Evolutionary conservation across 2,329 filamentous ascomycete species (phyloP), one percentile per base, ranked within the genome.

Genomic region (Ophiosphaerella korrae): DNA sequence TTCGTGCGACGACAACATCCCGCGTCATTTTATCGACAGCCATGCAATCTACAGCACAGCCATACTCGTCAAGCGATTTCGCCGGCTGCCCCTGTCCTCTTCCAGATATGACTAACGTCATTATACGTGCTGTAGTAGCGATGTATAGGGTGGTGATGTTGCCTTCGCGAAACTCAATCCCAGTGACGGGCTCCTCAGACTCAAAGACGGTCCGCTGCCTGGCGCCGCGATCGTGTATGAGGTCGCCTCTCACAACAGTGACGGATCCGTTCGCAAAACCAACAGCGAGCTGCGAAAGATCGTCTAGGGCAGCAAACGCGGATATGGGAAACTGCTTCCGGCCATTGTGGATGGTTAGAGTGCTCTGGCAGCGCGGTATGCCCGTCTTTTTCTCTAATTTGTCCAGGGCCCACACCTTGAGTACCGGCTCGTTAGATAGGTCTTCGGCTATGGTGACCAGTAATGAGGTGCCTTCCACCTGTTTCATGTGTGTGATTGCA

Each of bases 331-430:
- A 97, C 63, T 89, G 91, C 70, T 93, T 92, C 70, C 90, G 85
- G 35, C 89, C 92, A 77, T 97, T 97, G 71, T 92, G 89, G 58
- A 99, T 88, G 18, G 82, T 86, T 44, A 97, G 77, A 1, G 88
- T 94, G 68, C 90, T 96, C 60, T 96, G 81, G 71, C 94, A 97
- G 34, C 88, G 90, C 13, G 94, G 94, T 55, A 88, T 80, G 36
- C 92, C 92, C 4, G 90, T 95, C 81, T 95, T 97, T 82, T 94
- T 97, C 61, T 96, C 91, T 3, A 88, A 82, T 75, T 92, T 95
- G 71, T 97, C 92, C 62, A 99, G 80, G 18, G 91, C 93, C 94
- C 94, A 99, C n/a, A 97, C 93, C 73, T 96, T 97, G 53, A 99
- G 76, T 16, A 93, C 83, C 0, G 94, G 93, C 64, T 97, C 92